These are phyloP conservation scores for Senecio squalidus DNA, from an alignment of 140 eudicot genomes.

Conservation along the genomic window DNA sequence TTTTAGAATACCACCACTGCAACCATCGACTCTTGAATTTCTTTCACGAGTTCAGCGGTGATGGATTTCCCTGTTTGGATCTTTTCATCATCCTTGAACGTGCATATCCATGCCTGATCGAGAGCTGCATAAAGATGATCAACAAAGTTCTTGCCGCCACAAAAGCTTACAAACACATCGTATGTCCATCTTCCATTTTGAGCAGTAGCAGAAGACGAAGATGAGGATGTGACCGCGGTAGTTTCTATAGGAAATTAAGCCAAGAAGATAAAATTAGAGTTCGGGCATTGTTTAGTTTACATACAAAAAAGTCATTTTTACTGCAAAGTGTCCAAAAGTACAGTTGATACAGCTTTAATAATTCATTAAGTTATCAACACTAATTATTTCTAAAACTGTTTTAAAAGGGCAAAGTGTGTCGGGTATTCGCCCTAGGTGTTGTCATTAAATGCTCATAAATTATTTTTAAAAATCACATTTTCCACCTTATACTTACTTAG, in stretches of 20 bases:
- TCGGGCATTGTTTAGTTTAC: background rate
- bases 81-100: constrained; percentile 1
- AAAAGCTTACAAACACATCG: constrained; percentile 14
- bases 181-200: constrained; percentile 2
- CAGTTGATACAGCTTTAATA: too few relatives aligned
- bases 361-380: too few relatives aligned
- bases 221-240: background rate
- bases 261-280: background rate
- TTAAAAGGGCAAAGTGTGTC: too few relatives aligned
- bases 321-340: too few relatives aligned
- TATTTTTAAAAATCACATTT: too few relatives aligned
- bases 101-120: background rate
- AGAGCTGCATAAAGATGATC: constrained; percentile 15
- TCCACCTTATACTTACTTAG: too few relatives aligned
- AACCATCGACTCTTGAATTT: background rate
- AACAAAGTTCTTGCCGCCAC: background rate
- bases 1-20: background rate
- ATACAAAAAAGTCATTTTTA: too few relatives aligned
- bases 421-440: too few relatives aligned
- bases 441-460: too few relatives aligned
- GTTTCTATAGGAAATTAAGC: background rate
- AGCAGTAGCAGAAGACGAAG: background rate
- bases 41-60: background rate
- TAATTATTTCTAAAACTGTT: too few relatives aligned
- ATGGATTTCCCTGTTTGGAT: constrained; percentile 6